Evolutionary conservation across 306 rosid species (phyloP).

Genomic region (Begonia peltatifolia): DNA sequence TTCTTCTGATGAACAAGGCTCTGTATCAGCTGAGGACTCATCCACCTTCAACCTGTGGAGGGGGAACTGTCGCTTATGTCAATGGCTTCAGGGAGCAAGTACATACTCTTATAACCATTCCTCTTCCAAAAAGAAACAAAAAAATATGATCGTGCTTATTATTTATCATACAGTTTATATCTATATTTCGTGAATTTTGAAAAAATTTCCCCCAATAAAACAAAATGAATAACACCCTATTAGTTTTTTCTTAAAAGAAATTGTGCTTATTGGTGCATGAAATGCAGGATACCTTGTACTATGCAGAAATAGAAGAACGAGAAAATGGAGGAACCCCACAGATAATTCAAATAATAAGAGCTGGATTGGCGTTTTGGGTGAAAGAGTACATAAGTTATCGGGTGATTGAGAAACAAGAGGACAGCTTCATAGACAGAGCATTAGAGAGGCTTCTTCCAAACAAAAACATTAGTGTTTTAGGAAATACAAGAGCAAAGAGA

Average conservation of each 20-base stretch:
- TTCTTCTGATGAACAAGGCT: slow-evolving; percentile 41
- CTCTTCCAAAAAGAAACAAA: too few relatives aligned
- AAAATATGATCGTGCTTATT: too few relatives aligned
- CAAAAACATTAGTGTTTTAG: slow-evolving; percentile 43
- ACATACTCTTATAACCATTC: neutral
- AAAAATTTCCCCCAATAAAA: neutral
- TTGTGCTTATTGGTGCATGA: neutral
- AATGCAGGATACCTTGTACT: slow-evolving; percentile 65
- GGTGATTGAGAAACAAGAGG: slow-evolving; percentile 53
- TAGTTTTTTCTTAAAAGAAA: too few relatives aligned
- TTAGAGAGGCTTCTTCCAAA: slow-evolving; percentile 39
- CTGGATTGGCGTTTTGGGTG: slow-evolving; percentile 83
- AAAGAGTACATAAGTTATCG: slow-evolving; percentile 50
- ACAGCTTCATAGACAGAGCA: slow-evolving; percentile 29
- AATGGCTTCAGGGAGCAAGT: slow-evolving; percentile 63
- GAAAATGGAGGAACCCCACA: slow-evolving; percentile 89
- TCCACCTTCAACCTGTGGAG: slow-evolving; percentile 82
- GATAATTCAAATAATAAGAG: slow-evolving; percentile 62
- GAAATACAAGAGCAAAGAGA: slow-evolving; percentile 39
- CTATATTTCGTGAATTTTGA: neutral
- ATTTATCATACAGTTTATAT: too few relatives aligned
- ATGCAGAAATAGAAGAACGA: slow-evolving; percentile 60
- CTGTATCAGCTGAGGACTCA: slow-evolving; percentile 35
- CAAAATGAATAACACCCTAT: too few relatives aligned
- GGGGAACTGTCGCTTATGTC: slow-evolving; percentile 67